A percentile compares a stretch with the other conserved stretches of the same genome.
phyloP scores from a whole-genome alignment of 331 rosid species.

The Malus hybrid region DNA sequence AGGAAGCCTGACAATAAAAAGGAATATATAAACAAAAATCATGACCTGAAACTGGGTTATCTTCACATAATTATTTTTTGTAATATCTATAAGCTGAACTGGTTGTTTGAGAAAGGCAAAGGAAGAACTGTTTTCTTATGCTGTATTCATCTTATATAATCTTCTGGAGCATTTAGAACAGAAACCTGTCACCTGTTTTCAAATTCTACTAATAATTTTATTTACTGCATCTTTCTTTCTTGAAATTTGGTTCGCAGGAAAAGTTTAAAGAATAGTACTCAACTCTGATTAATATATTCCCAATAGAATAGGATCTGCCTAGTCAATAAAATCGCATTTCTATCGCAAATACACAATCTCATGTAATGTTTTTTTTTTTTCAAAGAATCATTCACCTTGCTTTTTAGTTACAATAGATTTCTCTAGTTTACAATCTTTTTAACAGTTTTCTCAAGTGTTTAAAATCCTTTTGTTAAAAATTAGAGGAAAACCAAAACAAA shows the following conservation, averaged over 20 bases:
- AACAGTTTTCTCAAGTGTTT: background rate
- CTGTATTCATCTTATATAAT: background rate
- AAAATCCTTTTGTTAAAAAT: background rate
- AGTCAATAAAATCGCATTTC: background rate
- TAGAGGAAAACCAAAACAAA: background rate
- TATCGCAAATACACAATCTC: background rate
- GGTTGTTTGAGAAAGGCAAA: background rate
- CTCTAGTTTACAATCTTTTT: background rate
- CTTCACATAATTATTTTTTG: background rate
- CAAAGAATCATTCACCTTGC: background rate
- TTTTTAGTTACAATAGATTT: background rate
- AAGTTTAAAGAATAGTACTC: background rate
- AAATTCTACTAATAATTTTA: background rate
- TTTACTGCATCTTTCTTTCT: background rate
- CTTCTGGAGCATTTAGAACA: background rate
- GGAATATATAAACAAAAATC: background rate
- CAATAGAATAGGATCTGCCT: background rate
- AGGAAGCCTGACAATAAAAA: slow-evolving; percentile 33
- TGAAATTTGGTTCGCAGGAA: background rate
- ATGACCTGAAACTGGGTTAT: background rate
- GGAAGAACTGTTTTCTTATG: background rate
- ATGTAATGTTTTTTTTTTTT: background rate
- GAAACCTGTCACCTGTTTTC: background rate
- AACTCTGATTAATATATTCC: background rate
- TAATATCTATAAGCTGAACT: background rate